Evolutionary conservation across 169 alveolate species (phyloP), one percentile per base, ranked within the genome.

Genomic region (Plasmodium gallinaceum): DNA sequence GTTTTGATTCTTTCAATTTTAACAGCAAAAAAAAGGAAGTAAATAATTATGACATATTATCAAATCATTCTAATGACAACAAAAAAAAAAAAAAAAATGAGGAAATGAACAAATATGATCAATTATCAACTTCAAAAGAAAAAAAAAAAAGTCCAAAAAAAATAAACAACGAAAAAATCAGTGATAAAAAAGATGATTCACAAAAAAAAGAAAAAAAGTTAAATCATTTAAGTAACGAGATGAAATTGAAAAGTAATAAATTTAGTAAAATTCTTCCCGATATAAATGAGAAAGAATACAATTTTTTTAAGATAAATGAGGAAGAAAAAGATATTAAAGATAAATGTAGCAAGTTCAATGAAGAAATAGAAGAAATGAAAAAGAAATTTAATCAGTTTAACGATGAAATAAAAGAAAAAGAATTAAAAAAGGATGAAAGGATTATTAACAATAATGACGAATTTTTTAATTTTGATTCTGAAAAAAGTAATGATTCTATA

Each of bases 311-410:
- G 4, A 32, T 32, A 32, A 32, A 32, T 32, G 39, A 48, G 18
- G 60, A 54, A n/a, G 22, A 54, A 54, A 54, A 54, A 14, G 22
- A 54, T 22, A 76, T 76, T 22, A 48, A 37, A 24, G 60, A 57
- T 39, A 64, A 24, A 32, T 76, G 69, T 43, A 64, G 45, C 9
- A 76, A 62, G 60, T 64, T 76, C 16, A 76, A 76, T 57, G 62
- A 46, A 16, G 89, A 76, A 57, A 64, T 76, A 43, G 78, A 76
- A 54, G 54, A 48, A 57, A 76, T 76, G 69, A 76, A 58, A 39
- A 54, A 76, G 37, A 76, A 39, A 8, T 64, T 76, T 58, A 65
- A 32, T 52, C 57, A 42, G 39, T 46, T 76, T 43, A 64, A 43
- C 18, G 61, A 37, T 57, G 70, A 66, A 22, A 68, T 61, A 61